phyloP scores from a whole-genome alignment of 192 early-diverging fungal genomes.

The Globomyces pollinis-pini region DNA sequence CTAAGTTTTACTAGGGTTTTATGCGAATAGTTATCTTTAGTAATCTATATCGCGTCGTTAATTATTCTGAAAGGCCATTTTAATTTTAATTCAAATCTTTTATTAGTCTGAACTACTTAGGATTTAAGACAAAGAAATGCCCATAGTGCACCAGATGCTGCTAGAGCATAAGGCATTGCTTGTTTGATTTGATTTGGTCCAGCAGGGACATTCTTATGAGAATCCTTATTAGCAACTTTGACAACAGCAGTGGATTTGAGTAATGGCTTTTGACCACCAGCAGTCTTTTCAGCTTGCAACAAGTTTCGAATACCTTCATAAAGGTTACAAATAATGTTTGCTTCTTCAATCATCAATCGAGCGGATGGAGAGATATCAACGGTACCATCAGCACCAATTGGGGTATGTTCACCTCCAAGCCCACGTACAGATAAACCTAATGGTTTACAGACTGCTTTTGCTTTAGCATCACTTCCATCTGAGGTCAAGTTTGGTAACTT shows the following conservation, averaged over 20 bases:
- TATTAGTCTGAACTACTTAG: no score
- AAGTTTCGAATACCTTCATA: neutral
- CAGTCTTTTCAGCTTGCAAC: slow-evolving; percentile 6
- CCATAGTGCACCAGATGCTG: neutral
- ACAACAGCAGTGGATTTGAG: neutral
- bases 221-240: neutral
- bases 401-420: slow-evolving; percentile 9
- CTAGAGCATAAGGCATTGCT: neutral
- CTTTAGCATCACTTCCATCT: neutral
- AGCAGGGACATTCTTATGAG: neutral
- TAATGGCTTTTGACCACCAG: neutral
- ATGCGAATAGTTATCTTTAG: no score
- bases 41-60: no score
- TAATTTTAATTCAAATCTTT: no score
- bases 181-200: no score
- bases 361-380: slow-evolving; percentile 9
- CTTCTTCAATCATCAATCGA: slow-evolving; percentile 12
- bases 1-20: no score
- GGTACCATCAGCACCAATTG: slow-evolving; percentile 10
- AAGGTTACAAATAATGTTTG: neutral
- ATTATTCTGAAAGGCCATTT: no score
- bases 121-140: no score
- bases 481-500: slow-evolving; percentile 8
- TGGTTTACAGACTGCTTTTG: slow-evolving; percentile 6
- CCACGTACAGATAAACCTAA: slow-evolving; percentile 5